Conservation (phyloP, 176 grass and related monocot species). For the Cocos nucifera region DNA sequence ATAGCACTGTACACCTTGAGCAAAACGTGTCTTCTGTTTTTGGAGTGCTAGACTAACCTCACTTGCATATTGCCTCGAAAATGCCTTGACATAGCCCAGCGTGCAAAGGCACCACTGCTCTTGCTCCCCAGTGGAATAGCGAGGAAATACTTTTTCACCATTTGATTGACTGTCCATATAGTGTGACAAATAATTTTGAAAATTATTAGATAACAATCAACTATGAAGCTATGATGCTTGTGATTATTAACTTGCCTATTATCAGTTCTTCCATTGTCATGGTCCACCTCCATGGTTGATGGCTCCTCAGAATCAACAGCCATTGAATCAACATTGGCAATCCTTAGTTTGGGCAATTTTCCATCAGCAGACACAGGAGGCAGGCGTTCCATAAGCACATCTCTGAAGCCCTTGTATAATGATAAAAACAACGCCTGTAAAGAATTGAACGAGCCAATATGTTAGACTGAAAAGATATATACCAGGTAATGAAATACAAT, state of each 20-base stretch:
- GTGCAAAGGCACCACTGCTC: slow-evolving; percentile 97
- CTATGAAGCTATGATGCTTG: neutral
- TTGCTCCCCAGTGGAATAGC: slow-evolving; percentile 57
- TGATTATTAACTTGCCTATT: slow-evolving; percentile 39
- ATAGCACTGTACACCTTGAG: neutral
- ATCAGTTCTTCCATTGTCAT: slow-evolving; percentile 55
- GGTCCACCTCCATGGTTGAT: slow-evolving; percentile 73
- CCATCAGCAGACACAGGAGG: slow-evolving; percentile 75
- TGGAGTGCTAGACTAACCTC: slow-evolving; percentile 41
- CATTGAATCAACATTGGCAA: slow-evolving; percentile 24
- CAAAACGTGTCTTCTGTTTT: neutral
- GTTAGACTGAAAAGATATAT: no score
- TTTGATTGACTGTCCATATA: slow-evolving; percentile 45
- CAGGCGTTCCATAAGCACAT: slow-evolving; percentile 64
- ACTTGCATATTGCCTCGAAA: slow-evolving; percentile 89
- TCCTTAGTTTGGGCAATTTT: slow-evolving; percentile 65
- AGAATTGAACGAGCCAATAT: neutral
- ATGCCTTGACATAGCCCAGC: slow-evolving; percentile 86
- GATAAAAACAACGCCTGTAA: slow-evolving; percentile 57
- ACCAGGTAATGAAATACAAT: no score
- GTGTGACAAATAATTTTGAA: slow-evolving; percentile 2
- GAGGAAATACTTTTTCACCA: slow-evolving; percentile 29
- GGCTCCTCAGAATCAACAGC: slow-evolving; percentile 34
- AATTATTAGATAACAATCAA: slow-evolving; percentile 6
- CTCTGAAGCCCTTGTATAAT: slow-evolving; percentile 73